Base-by-base conservation (phyloP, 1,284 basidiomycete species). In the Leccinum pachyderme region DNA sequence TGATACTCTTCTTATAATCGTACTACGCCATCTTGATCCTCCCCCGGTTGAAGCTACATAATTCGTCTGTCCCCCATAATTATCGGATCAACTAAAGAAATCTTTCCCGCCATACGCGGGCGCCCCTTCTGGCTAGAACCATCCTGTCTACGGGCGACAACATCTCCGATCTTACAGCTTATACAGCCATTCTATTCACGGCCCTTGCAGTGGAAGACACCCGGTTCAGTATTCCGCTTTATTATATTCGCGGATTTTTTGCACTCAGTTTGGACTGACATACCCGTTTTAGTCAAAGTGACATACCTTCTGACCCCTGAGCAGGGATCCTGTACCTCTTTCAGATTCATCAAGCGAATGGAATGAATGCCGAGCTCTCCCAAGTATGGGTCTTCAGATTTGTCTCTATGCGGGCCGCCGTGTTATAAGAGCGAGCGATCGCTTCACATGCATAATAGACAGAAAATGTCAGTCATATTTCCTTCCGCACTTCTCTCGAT, bases 391-490 rank as follows among this genome's bases (percentile, higher is more conserved):
- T 45, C 47, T 37, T 35, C 27, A 28, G 46, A 28, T 32, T 28
- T 29, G 35, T 25, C 46, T 22, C 33, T n/a, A 47, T 51, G 29
- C 52, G 41, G 49, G 37, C 53, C 41, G 32, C 46, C 28, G 13
- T 27, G 6, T 27, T 69, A 66, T 64, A 68, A 66, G 55, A 53
- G 25, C 33, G 55, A 53, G 25, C 33, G 18, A 9, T 39, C 8
- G 7, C 39, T 22, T 8, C 41, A 12, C 33, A 41, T 18, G 4
- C 22, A 37, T 5, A 7, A 35, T 15, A 32, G 46, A 22, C 45
- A 50, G 7, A 11, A 46, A 53, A 58, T 64, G 55, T 49, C 49
- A 24, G 27, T 46, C 15, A 48, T 59, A 44, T 52, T 51, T 37
- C 41, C 47, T 24, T 59, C 55, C 27, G 35, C 53, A 4, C 29